Percentiles rank a stretch among this genome's conserved stretches.
Conservation (phyloP, 768 basidiomycete genomes). For the Pholiota microspora region DNA sequence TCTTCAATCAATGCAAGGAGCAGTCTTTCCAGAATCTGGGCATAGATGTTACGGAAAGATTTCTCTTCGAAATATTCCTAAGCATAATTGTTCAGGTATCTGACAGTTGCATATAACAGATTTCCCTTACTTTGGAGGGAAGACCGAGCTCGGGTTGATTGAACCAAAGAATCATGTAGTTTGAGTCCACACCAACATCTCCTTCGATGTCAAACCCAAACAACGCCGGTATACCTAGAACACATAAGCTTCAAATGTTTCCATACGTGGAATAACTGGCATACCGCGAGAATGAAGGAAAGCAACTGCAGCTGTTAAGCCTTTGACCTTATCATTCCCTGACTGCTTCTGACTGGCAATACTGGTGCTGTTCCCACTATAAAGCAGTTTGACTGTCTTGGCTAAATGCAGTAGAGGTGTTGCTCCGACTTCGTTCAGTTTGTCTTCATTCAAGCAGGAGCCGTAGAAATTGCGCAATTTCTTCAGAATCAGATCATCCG, state of each 20-base stretch:
- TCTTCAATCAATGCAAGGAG: constrained; percentile 59
- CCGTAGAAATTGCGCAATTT: constrained; percentile 74
- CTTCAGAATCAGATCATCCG: constrained; percentile 52
- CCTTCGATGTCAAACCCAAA: constrained; percentile 88
- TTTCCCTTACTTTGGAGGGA: constrained; percentile 76
- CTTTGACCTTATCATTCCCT: constrained; percentile 34
- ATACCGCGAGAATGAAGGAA: constrained; percentile 85
- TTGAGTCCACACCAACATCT: constrained; percentile 83
- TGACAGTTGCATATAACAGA: background rate
- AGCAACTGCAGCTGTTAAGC: constrained; percentile 79
- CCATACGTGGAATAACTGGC: background rate
- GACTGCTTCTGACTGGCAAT: constrained; percentile 18
- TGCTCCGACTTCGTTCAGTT: constrained; percentile 70
- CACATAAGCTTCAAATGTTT: constrained; percentile 1
- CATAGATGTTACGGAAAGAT: constrained; percentile 66
- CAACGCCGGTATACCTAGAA: constrained; percentile 68
- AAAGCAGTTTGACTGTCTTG: constrained; percentile 57
- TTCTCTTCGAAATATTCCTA: constrained; percentile 91
- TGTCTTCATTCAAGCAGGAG: constrained; percentile 79
- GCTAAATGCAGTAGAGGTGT: constrained; percentile 70
- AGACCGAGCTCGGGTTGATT: constrained; percentile 79
- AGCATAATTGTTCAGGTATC: background rate
- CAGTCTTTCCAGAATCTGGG: constrained; percentile 63
- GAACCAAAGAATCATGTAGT: constrained; percentile 83
- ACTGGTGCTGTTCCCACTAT: constrained; percentile 49